These are phyloP conservation scores for Backusella macrospora DNA, from an alignment of 192 early-diverging fungal genomes.

Conservation along the genomic window DNA sequence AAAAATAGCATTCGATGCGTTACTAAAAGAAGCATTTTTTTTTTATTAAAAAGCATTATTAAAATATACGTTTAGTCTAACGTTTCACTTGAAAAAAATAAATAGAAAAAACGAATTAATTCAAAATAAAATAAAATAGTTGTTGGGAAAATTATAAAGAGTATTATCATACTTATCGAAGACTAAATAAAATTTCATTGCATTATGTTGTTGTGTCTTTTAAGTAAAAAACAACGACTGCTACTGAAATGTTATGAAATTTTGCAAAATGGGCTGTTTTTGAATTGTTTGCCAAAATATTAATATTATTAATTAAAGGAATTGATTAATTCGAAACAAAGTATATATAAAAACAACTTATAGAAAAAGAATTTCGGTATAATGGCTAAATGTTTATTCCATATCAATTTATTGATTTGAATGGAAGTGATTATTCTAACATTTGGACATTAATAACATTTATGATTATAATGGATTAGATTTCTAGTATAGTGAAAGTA, in stretches of 20 bases:
- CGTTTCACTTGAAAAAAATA: conserved; percentile 1
- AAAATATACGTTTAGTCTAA: neutral
- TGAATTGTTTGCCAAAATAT: neutral
- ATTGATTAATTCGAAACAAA: conserved; percentile 4
- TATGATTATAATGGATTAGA: neutral
- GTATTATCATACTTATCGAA: neutral
- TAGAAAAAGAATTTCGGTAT: neutral
- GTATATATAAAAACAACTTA: neutral
- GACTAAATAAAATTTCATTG: neutral
- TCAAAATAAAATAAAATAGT: neutral
- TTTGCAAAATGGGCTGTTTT: neutral
- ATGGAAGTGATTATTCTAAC: neutral
- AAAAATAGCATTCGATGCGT: neutral
- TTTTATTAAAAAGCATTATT: neutral
- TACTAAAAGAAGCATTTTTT: neutral
- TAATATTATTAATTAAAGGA: neutral
- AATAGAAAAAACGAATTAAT: neutral
- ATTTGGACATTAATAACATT: neutral
- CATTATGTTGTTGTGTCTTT: neutral
- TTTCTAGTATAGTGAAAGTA: neutral
- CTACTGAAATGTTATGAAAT: neutral
- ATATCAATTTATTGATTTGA: neutral
- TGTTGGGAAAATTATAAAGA: neutral
- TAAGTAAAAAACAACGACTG: no score
- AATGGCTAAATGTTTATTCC: conserved; percentile 2